A percentile compares a stretch with the other conserved stretches of the same genome.
These are phyloP conservation scores for Ceratocystis albifundus DNA, from an alignment of 2,329 filamentous ascomycete species.

Conservation along the genomic window DNA sequence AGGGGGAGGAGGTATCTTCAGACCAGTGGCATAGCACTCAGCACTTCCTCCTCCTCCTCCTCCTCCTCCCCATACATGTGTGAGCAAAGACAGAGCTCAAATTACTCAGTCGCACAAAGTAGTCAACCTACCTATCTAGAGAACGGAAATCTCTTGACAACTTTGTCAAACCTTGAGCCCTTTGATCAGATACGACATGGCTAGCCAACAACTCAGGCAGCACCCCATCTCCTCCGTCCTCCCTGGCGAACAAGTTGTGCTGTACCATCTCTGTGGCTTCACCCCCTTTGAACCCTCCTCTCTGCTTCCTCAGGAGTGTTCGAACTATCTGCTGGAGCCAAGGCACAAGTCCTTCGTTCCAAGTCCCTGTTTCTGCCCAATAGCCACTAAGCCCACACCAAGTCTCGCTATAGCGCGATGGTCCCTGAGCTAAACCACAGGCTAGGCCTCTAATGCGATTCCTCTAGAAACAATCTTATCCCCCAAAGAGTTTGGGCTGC, in stretches of 20 bases:
- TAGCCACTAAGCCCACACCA: background rate
- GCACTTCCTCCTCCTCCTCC: too few species aligned
- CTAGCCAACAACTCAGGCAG: background rate
- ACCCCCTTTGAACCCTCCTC: background rate
- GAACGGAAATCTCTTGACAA: background rate
- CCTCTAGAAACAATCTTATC: background rate
- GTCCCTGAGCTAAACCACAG: background rate
- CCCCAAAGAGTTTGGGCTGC: background rate
- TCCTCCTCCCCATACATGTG: too few species aligned
- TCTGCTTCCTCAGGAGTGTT: background rate
- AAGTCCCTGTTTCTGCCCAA: background rate
- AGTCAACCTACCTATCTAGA: background rate
- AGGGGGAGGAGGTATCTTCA: too few species aligned
- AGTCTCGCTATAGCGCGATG: background rate
- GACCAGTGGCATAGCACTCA: too few species aligned
- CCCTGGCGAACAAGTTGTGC: background rate
- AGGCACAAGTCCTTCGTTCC: background rate
- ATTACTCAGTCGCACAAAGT: too few species aligned
- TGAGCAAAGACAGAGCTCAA: too few species aligned
- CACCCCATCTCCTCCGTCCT: too few species aligned
- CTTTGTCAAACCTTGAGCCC: too few species aligned
- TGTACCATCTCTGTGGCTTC: background rate
- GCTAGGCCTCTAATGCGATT: background rate
- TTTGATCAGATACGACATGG: too few species aligned
- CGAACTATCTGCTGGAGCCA: background rate